Conservation (phyloP, 1,284 basidiomycete genomes). For the Irpex sp. region DNA sequence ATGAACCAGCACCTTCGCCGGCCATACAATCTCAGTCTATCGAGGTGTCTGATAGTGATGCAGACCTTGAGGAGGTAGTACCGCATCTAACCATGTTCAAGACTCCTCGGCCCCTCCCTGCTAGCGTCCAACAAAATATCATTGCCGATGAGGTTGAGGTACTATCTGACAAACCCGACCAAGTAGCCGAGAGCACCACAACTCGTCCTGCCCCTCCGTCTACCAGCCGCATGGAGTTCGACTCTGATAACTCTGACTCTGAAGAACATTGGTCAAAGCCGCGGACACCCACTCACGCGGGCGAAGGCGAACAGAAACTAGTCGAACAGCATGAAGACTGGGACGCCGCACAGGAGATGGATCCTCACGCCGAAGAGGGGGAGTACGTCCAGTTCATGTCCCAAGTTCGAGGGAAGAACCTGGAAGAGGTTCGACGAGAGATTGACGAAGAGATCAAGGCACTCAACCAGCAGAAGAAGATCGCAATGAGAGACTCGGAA, state of each 20-base stretch:
- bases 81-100: not conserved
- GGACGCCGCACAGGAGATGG: slow-evolving; percentile 81
- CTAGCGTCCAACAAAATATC: not conserved
- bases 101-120: not conserved
- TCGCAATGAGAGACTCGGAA: slow-evolving; percentile 90
- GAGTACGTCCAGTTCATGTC: slow-evolving; percentile 92
- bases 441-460: slow-evolving; percentile 89
- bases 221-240: not conserved
- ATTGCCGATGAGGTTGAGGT: not conserved
- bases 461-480: slow-evolving; percentile 82
- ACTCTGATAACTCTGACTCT: slow-evolving; percentile 21
- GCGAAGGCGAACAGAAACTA: slow-evolving; percentile 21
- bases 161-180: not conserved
- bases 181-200: too few relatives aligned
- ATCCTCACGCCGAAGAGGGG: slow-evolving; percentile 78
- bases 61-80: not conserved
- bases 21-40: not conserved
- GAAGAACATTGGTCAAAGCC: slow-evolving; percentile 49
- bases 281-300: slow-evolving; percentile 18
- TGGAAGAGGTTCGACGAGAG: slow-evolving; percentile 80
- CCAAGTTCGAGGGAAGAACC: slow-evolving; percentile 80
- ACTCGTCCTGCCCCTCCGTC: too few relatives aligned
- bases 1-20: not conserved
- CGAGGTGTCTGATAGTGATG: not conserved
- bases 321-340: slow-evolving; percentile 28